phyloP scores from a whole-genome alignment of 1,139 yeast genomes.

The Pichia norvegensis region DNA sequence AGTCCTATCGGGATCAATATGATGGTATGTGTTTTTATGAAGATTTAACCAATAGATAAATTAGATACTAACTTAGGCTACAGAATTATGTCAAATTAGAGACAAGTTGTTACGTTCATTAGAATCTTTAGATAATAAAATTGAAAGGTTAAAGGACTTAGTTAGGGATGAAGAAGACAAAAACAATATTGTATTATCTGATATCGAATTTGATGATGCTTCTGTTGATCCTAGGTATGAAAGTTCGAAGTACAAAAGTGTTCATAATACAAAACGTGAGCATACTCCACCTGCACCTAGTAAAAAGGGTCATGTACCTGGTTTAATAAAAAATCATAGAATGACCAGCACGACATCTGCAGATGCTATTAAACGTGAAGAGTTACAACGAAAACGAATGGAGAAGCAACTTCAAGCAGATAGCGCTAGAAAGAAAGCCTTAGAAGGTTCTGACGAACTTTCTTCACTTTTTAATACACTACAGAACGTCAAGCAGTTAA shows the following conservation, averaged over 20 bases:
- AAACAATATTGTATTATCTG: conserved; percentile 9
- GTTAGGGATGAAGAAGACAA: conserved; percentile 1
- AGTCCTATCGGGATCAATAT: neutral
- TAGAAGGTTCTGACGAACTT: neutral
- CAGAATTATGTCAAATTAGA: conserved; percentile 1
- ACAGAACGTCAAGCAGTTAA: neutral
- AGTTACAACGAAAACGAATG: conserved; percentile 1
- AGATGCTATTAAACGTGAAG: conserved; percentile 1
- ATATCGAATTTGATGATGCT: conserved; percentile 69
- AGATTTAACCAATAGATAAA: neutral
- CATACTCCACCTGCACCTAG: neutral
- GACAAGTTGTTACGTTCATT: conserved; percentile 2
- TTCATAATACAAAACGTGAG: neutral
- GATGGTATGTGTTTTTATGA: conserved; percentile 1
- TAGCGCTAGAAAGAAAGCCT: conserved; percentile 1
- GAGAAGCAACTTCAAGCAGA: conserved; percentile 1
- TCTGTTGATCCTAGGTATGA: conserved; percentile 40
- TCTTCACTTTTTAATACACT: neutral
- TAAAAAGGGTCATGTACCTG: neutral
- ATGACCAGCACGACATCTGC: neutral
- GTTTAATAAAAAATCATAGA: neutral
- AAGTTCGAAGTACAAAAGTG: neutral
- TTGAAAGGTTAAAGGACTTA: conserved; percentile 1
- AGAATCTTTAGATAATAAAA: conserved; percentile 1
- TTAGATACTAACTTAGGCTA: conserved; percentile 1